These are phyloP conservation scores for Aspergillus niger DNA, from an alignment of 2,329 filamentous ascomycete species.

Conservation along the genomic window DNA sequence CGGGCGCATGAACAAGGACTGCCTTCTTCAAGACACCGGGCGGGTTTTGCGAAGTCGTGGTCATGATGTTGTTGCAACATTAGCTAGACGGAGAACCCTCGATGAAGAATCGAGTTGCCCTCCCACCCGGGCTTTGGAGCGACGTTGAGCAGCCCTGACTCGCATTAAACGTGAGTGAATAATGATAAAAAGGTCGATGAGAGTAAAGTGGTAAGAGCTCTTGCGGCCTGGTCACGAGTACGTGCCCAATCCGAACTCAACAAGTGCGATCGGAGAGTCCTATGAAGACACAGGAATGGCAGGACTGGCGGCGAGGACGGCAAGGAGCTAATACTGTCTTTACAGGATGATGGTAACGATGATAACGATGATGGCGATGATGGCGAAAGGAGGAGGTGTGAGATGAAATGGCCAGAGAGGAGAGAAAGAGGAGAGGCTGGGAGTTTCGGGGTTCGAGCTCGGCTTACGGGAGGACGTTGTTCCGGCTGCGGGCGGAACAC, in stretches of 20 bases:
- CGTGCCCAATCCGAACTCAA: constrained; percentile 22
- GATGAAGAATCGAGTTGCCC: constrained; percentile 26
- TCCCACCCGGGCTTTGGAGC: constrained; percentile 27
- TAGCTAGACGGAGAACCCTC: constrained; percentile 18
- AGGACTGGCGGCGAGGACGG: constrained; percentile 22
- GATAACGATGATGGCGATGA: not conserved
- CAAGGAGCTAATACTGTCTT: constrained; percentile 20
- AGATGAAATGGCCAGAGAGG: not conserved
- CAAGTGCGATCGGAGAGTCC: constrained; percentile 25
- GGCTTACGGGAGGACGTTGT: no score
- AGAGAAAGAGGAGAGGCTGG: constrained; percentile 1
- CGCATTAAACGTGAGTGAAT: constrained; percentile 13
- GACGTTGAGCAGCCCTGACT: constrained; percentile 27
- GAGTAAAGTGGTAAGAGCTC: constrained; percentile 18
- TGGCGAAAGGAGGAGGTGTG: not conserved
- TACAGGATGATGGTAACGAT: not conserved
- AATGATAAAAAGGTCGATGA: constrained; percentile 11
- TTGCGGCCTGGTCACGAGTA: constrained; percentile 22
- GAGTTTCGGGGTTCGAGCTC: not conserved
- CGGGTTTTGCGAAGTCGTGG: constrained; percentile 14
- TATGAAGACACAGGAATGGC: constrained; percentile 28
- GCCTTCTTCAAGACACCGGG: constrained; percentile 19
- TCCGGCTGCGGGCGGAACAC: no score
- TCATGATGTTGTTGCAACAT: constrained; percentile 19
- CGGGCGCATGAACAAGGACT: constrained; percentile 19